phyloP scores from a whole-genome alignment of 345 rosid genomes.

The Citrus reticulata region DNA sequence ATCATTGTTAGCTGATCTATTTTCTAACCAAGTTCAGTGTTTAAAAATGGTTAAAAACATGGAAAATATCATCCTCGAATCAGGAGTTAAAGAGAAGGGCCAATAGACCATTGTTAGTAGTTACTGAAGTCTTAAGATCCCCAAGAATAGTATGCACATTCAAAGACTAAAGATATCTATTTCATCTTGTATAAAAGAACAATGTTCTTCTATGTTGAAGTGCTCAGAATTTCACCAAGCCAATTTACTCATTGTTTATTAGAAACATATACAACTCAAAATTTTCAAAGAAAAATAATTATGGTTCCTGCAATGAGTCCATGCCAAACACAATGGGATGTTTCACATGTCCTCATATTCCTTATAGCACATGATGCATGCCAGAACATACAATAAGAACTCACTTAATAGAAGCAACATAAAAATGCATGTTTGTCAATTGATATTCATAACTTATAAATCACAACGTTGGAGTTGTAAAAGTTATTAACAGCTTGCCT shows the following conservation, averaged over 20 bases:
- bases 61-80: background rate
- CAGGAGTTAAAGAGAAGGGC: background rate
- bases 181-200: background rate
- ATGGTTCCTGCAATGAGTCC: background rate
- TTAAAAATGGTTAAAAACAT: background rate
- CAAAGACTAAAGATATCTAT: background rate
- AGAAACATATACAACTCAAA: background rate
- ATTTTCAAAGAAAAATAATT: background rate
- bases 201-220: background rate
- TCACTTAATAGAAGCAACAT: background rate
- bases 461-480: background rate
- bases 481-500: constrained; percentile 35
- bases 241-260: background rate
- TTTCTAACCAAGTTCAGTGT: background rate
- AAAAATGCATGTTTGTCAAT: background rate
- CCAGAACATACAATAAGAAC: background rate
- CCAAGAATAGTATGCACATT: background rate
- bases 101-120: background rate
- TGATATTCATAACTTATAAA: background rate
- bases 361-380: background rate
- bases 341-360: background rate
- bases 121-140: background rate
- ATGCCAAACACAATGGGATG: background rate
- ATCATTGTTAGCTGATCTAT: background rate
- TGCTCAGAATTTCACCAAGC: background rate